Evolutionary conservation across 2,329 filamentous ascomycete genomes (phyloP).

Genomic region (Trichoderma gracile): DNA sequence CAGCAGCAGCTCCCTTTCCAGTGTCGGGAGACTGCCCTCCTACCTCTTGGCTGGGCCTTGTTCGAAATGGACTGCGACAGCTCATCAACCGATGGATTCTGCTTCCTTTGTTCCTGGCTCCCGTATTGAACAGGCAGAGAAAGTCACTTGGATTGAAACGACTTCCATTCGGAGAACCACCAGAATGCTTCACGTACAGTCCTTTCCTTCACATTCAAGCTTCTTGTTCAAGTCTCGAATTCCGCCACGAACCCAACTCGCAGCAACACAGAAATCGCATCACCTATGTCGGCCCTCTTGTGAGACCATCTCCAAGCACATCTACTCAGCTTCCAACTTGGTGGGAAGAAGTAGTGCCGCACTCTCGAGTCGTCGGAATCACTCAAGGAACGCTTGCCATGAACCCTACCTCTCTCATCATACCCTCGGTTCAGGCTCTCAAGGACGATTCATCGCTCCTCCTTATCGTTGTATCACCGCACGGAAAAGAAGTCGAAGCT

Average conservation of each 20-base stretch:
- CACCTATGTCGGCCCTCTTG: slow-evolving; percentile 40
- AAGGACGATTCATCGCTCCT: slow-evolving; percentile 33
- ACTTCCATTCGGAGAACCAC: slow-evolving; percentile 36
- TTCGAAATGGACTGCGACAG: slow-evolving; percentile 36
- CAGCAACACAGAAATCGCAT: slow-evolving; percentile 29
- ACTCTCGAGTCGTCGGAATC: slow-evolving; percentile 38
- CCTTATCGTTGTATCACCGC: slow-evolving; percentile 39
- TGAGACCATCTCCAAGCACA: slow-evolving; percentile 30
- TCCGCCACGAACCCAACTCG: slow-evolving; percentile 33
- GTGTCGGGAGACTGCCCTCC: slow-evolving; percentile 39
- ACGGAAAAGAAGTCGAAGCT: slow-evolving; percentile 33
- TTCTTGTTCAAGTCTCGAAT: slow-evolving; percentile 40
- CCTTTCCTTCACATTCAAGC: slow-evolving; percentile 44
- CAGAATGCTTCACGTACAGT: slow-evolving; percentile 41
- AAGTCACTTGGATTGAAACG: slow-evolving; percentile 33
- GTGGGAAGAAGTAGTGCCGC: slow-evolving; percentile 37
- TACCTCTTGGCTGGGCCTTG: slow-evolving; percentile 31
- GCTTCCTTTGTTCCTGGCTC: slow-evolving; percentile 34
- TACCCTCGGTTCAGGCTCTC: slow-evolving; percentile 42
- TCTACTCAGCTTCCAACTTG: slow-evolving; percentile 35
- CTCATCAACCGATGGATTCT: slow-evolving; percentile 34
- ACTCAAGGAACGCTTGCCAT: slow-evolving; percentile 44
- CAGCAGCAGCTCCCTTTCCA: slow-evolving; percentile 35
- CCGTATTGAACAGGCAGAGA: slow-evolving; percentile 38
- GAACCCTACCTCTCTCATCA: slow-evolving; percentile 41